Evolutionary conservation across 352 stramenopile genomes (phyloP).

Genomic region (Globisporangium heterothallicum): DNA sequence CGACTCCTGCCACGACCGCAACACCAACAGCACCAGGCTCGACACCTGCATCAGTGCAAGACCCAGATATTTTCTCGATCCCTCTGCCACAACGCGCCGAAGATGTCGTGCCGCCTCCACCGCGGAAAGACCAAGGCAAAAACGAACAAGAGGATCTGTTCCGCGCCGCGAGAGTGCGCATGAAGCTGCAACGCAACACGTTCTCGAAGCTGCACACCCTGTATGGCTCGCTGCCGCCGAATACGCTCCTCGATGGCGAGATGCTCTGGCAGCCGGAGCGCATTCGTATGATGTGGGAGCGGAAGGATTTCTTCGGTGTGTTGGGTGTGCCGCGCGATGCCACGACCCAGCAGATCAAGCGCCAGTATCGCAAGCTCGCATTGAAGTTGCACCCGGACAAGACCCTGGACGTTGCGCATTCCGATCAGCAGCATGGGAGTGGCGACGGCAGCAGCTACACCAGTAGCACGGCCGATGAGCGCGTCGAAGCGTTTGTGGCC

Average conservation of each 20-base stretch:
- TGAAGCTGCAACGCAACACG: conserved; percentile 67
- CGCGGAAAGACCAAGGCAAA: conserved; percentile 22
- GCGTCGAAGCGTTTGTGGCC: conserved; percentile 75
- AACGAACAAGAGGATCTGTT: conserved; percentile 79
- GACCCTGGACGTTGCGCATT: conserved; percentile 25
- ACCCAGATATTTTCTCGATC: conserved; percentile 23
- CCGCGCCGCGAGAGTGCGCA: conserved; percentile 61
- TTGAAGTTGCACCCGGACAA: conserved; percentile 84
- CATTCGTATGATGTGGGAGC: conserved; percentile 78
- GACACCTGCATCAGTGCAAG: not conserved
- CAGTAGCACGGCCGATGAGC: conserved; percentile 28
- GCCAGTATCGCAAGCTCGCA: conserved; percentile 80
- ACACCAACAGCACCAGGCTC: not conserved
- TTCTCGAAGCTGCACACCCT: conserved; percentile 33
- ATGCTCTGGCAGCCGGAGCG: conserved; percentile 73
- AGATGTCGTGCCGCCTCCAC: not conserved
- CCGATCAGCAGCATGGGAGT: conserved; percentile 11
- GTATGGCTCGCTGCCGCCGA: conserved; percentile 22
- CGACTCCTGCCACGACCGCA: not conserved
- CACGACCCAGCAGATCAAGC: conserved; percentile 67
- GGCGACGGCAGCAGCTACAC: conserved; percentile 8
- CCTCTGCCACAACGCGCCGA: no score
- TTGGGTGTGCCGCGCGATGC: conserved; percentile 61
- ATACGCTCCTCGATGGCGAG: conserved; percentile 48
- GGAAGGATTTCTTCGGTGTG: conserved; percentile 71